Conservation (phyloP, 192 early-diverging fungal genomes). For the Chytriomyces confervae region DNA sequence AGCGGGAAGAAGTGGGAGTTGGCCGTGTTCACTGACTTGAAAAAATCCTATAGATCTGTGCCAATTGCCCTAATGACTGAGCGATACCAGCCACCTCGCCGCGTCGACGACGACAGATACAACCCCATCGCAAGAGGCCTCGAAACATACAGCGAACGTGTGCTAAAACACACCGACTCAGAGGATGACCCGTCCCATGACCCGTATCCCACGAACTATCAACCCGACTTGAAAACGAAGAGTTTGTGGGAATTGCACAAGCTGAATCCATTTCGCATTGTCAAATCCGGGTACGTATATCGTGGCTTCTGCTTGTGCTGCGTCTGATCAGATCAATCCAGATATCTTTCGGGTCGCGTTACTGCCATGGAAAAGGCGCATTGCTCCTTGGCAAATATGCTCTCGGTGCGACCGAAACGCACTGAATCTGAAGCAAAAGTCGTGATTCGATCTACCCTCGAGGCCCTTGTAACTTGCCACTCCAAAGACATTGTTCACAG, state of each 20-base stretch:
- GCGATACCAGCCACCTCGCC: too few relatives aligned
- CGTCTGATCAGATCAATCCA: not conserved
- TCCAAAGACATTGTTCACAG: conserved; percentile 23
- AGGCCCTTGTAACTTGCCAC: conserved; percentile 16
- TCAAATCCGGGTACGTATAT: not conserved
- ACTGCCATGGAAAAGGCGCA: not conserved
- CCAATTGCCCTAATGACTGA: too few relatives aligned
- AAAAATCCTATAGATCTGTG: too few relatives aligned
- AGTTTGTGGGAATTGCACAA: not conserved
- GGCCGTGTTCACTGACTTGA: too few relatives aligned
- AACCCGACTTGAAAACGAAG: too few relatives aligned
- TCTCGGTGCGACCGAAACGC: not conserved
- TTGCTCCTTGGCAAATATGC: conserved; percentile 13
- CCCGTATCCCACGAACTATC: too few relatives aligned
- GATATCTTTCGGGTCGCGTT: not conserved
- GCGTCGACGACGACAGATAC: too few relatives aligned
- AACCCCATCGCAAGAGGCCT: too few relatives aligned
- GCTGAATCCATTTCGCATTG: not conserved
- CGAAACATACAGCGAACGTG: too few relatives aligned
- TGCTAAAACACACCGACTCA: too few relatives aligned
- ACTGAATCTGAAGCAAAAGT: conserved; percentile 15
- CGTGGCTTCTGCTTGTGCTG: not conserved
- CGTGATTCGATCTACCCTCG: conserved; percentile 12
- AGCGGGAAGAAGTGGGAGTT: too few relatives aligned
- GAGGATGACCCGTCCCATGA: too few relatives aligned